Conservation (phyloP, 2,329 filamentous ascomycete species). For the Diaporthe citriasiana region DNA sequence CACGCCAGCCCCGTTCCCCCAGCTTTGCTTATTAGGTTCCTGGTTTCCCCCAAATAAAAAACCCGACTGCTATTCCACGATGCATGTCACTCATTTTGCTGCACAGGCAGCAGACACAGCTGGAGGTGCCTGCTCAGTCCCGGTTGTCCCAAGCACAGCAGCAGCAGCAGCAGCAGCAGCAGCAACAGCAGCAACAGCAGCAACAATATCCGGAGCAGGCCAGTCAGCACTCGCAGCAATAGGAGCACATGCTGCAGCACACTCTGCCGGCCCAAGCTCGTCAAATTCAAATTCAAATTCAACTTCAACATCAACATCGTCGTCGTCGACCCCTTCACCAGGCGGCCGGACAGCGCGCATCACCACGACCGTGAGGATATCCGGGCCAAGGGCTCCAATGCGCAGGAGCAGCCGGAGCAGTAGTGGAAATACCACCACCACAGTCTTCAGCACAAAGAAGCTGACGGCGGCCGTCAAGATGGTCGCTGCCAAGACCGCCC, state of each 20-base stretch:
- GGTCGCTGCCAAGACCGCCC: conserved; percentile 40
- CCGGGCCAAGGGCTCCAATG: conserved; percentile 38
- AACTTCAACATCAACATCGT: background rate
- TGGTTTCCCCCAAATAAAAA: conserved; percentile 19
- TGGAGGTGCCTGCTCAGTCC: conserved; percentile 22
- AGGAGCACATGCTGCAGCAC: background rate
- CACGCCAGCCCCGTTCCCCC: conserved; percentile 32
- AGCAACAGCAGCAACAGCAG: too few relatives aligned
- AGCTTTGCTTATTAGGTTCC: conserved; percentile 33
- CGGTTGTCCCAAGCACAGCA: background rate
- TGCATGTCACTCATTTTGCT: conserved; percentile 40
- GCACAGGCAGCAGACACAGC: conserved; percentile 38
- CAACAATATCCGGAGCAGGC: background rate
- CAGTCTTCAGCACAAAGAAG: conserved; percentile 43
- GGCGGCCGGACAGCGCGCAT: conserved; percentile 34
- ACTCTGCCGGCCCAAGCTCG: background rate
- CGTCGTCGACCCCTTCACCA: background rate
- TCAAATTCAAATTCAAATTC: background rate
- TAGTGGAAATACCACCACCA: conserved; percentile 27
- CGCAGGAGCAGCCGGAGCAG: conserved; percentile 39
- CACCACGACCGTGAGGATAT: conserved; percentile 40
- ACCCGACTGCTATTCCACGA: conserved; percentile 32
- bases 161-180: conserved; percentile 9
- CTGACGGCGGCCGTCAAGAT: conserved; percentile 41
- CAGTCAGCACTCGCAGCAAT: background rate